Conservation (phyloP, 257 asterid species). For the Penstemon newberryi region DNA sequence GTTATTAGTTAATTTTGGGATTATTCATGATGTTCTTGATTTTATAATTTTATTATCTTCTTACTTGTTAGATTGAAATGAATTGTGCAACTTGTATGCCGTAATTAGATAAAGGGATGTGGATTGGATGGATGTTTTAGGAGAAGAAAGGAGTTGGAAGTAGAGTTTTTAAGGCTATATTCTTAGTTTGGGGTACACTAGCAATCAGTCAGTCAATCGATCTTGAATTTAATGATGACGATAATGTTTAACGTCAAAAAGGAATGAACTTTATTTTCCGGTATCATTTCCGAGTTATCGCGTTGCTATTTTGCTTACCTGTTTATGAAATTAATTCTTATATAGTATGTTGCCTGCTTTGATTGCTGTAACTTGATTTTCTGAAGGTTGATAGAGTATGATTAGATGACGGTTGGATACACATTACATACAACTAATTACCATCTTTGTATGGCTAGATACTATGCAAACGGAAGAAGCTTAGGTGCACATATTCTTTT, state of each 20-base stretch:
- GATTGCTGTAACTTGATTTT: neutral
- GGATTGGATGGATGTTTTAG: constrained; percentile 19
- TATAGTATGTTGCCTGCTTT: constrained; percentile 1
- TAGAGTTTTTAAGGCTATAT: constrained; percentile 5
- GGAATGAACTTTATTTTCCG: constrained; percentile 28
- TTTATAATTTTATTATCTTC: neutral
- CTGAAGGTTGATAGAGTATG: neutral
- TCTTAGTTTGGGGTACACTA: constrained; percentile 23
- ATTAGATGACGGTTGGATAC: constrained; percentile 10
- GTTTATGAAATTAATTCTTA: constrained; percentile 13
- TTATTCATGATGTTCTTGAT: neutral
- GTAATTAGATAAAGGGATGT: constrained; percentile 25
- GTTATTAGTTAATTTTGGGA: constrained; percentile 20
- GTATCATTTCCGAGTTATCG: constrained; percentile 15
- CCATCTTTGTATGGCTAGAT: constrained; percentile 21
- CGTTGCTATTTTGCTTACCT: constrained; percentile 18
- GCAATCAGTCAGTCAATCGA: constrained; percentile 22
- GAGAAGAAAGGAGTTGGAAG: constrained; percentile 24
- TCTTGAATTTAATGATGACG: constrained; percentile 26
- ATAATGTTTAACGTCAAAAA: constrained; percentile 27
- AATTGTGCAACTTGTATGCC: constrained; percentile 27
- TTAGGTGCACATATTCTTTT: constrained; percentile 28
- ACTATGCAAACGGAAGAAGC: constrained; percentile 28
- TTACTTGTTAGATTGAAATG: constrained; percentile 22
- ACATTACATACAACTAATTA: constrained; percentile 2